A percentile compares a stretch with the other conserved stretches of the same genome.
Evolutionary conservation across 148 eudicot genomes (phyloP).

Genomic region (Gaultheria prostrata): DNA sequence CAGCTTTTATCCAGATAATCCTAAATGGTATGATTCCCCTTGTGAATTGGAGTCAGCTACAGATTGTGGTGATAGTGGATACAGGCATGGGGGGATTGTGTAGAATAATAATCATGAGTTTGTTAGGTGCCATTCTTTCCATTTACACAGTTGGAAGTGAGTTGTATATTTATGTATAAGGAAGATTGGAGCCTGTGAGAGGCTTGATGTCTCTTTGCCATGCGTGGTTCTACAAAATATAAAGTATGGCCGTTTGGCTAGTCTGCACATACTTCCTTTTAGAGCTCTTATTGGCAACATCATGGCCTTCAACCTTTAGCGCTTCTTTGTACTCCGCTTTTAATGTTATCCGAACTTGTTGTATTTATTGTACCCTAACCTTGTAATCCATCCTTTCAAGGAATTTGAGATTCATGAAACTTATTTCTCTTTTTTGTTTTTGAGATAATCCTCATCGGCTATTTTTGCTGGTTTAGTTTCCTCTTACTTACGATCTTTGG

Average conservation of each 20-base stretch:
- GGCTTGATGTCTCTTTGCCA: slow-evolving; percentile 39
- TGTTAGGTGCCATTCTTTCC: slow-evolving; percentile 27
- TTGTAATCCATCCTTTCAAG: background rate
- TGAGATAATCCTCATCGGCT: background rate
- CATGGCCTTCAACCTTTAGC: slow-evolving; percentile 22
- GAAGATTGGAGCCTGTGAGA: slow-evolving; percentile 48
- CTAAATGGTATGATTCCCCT: slow-evolving; percentile 94
- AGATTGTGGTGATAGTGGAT: slow-evolving; percentile 76
- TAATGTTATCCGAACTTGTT: background rate
- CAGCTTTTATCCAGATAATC: slow-evolving; percentile 83
- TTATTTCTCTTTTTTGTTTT: background rate
- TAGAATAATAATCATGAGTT: slow-evolving; percentile 40
- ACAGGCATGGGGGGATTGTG: slow-evolving; percentile 63
- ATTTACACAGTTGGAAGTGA: slow-evolving; percentile 37
- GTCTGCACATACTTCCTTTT: slow-evolving; percentile 47
- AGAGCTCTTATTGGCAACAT: slow-evolving; percentile 24
- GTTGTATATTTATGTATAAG: slow-evolving; percentile 69
- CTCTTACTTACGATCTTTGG: background rate
- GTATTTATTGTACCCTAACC: background rate
- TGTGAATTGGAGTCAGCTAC: slow-evolving; percentile 81
- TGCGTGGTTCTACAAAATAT: slow-evolving; percentile 52
- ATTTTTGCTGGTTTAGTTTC: background rate
- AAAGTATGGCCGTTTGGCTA: slow-evolving; percentile 45
- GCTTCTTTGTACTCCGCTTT: slow-evolving; percentile 16
- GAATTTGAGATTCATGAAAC: background rate